Evolutionary conservation across 2,329 filamentous ascomycete species (phyloP).

Genomic region (Emmonsiellopsis sp.): DNA sequence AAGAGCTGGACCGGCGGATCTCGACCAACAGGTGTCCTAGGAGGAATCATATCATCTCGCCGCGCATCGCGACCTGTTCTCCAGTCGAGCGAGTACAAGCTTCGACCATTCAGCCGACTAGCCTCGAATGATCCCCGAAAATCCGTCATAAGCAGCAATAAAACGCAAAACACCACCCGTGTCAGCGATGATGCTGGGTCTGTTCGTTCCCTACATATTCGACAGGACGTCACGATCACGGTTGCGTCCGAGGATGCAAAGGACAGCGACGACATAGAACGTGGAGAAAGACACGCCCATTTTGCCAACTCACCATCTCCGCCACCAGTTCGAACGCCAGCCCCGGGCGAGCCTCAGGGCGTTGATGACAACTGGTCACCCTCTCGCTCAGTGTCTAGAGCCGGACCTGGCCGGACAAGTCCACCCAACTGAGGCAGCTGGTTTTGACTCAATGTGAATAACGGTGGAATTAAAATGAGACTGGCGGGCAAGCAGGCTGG

Average conservation of each 20-base stretch:
- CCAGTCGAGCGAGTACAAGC: constrained; percentile 20
- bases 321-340: neutral
- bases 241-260: constrained; percentile 9
- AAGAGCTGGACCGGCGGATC: constrained; percentile 34
- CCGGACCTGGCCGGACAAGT: neutral
- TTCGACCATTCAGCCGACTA: constrained; percentile 22
- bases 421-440: neutral
- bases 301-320: neutral
- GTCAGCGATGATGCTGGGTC: constrained; percentile 24
- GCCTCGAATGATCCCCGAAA: constrained; percentile 16
- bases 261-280: neutral
- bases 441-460: neutral
- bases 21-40: constrained; percentile 23
- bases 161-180: constrained; percentile 17
- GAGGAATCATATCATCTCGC: neutral
- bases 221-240: constrained; percentile 32
- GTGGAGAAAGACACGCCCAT: neutral
- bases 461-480: neutral
- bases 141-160: constrained; percentile 20
- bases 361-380: neutral
- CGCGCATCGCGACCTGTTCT: constrained; percentile 13
- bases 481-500: neutral
- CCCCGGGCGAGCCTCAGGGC: neutral
- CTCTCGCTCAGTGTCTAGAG: neutral
- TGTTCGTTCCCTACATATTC: constrained; percentile 27